phyloP scores from a whole-genome alignment of 1,284 basidiomycete species.

The Boletellus deceptivus region DNA sequence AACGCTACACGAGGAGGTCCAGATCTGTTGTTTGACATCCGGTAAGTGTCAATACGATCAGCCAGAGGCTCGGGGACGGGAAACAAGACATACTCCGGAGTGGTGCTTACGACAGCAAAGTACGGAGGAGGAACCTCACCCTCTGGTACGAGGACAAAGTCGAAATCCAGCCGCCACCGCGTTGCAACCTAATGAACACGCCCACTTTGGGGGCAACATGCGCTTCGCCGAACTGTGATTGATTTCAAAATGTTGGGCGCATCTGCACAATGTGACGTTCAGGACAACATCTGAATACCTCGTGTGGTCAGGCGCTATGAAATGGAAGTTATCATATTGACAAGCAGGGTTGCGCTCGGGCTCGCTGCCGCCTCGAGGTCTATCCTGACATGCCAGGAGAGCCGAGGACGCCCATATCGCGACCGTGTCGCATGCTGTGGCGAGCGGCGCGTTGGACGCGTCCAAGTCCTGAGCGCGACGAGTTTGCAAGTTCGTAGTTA shows the following conservation, averaged over 20 bases:
- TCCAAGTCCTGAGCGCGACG: no score
- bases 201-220: not conserved
- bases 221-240: not conserved
- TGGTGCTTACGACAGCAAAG: slow-evolving; percentile 2
- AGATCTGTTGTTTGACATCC: not conserved
- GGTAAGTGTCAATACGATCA: no score
- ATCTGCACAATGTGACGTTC: slow-evolving; percentile 11
- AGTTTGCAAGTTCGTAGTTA: no score
- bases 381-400: not conserved
- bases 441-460: no score
- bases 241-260: not conserved
- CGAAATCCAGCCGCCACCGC: not conserved
- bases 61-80: not conserved
- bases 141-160: slow-evolving; percentile 1
- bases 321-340: no score
- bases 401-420: not conserved
- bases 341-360: no score
- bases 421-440: not conserved
- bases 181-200: slow-evolving; percentile 1
- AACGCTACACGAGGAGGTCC: not conserved
- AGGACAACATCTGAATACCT: not conserved
- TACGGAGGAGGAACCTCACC: slow-evolving; percentile 19
- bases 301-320: no score
- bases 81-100: slow-evolving; percentile 8
- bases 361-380: slow-evolving; percentile 6